A percentile compares a stretch with the other conserved stretches of the same genome.
These are phyloP conservation scores for Ogataea kodamae DNA, from an alignment of 805 yeast species.

Conservation along the genomic window DNA sequence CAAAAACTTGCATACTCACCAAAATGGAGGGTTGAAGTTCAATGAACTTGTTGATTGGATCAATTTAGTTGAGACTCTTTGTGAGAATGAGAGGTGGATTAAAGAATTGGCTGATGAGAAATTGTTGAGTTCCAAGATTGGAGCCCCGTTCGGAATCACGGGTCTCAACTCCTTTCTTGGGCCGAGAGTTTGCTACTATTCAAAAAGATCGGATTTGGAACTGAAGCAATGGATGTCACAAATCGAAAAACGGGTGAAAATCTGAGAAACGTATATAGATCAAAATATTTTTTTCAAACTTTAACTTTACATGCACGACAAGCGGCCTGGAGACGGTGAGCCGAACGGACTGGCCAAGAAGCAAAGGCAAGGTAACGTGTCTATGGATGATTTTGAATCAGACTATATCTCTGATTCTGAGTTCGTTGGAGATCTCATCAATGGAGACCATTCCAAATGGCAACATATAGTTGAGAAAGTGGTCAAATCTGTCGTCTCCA, in stretches of 20 bases:
- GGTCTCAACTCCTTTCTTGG: slow-evolving; percentile 23
- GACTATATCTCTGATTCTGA: slow-evolving; percentile 8
- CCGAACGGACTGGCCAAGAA: slow-evolving; percentile 5
- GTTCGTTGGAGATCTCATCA: slow-evolving; percentile 3
- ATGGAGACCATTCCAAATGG: slow-evolving; percentile 51
- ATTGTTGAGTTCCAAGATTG: slow-evolving; percentile 36
- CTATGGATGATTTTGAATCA: slow-evolving; percentile 7
- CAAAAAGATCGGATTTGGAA: slow-evolving; percentile 31
- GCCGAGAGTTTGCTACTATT: slow-evolving; percentile 25
- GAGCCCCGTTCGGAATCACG: slow-evolving; percentile 28
- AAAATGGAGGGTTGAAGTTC: slow-evolving; percentile 49
- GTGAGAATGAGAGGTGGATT: slow-evolving; percentile 61
- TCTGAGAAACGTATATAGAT: slow-evolving; percentile 4
- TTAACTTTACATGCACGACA: slow-evolving; percentile 3
- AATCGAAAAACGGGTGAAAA: slow-evolving; percentile 27
- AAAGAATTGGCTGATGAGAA: slow-evolving; percentile 37
- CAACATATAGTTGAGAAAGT: slow-evolving; percentile 76
- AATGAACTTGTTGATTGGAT: slow-evolving; percentile 52
- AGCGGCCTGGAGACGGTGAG: slow-evolving; percentile 1
- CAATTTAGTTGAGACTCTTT: slow-evolving; percentile 48
- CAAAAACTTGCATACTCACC: slow-evolving; percentile 49
- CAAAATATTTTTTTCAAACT: slow-evolving; percentile 5
- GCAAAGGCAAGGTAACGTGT: slow-evolving; percentile 4
- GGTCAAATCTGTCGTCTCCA: slow-evolving; percentile 81
- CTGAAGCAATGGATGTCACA: slow-evolving; percentile 33